A percentile compares a stretch with the other conserved stretches of the same genome.
Conservation (phyloP, 106 monocot species). For the Allium cepa region DNA sequence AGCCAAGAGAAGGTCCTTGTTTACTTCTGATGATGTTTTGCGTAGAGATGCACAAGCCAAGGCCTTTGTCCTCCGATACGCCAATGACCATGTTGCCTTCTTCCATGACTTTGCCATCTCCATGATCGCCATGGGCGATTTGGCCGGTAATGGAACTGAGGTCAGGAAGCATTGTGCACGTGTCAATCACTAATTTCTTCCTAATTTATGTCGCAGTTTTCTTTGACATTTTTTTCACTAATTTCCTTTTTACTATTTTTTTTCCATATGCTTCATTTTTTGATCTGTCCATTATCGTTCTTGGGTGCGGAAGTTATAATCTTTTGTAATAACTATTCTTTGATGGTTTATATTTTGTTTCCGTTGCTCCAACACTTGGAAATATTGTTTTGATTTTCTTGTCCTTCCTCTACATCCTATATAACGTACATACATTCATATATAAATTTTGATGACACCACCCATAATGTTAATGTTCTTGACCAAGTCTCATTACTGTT, state of each 20-base stretch:
- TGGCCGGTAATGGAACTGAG: slow-evolving; percentile 34
- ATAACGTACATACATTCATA: not conserved
- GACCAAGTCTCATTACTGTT: no score
- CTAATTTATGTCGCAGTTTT: no score
- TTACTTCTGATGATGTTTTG: slow-evolving; percentile 45
- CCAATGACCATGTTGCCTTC: not conserved
- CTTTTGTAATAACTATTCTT: no score
- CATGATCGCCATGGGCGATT: slow-evolving; percentile 39
- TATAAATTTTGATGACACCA: no score
- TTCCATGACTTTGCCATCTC: slow-evolving; percentile 31
- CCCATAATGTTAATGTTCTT: no score
- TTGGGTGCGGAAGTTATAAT: no score
- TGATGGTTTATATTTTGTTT: no score
- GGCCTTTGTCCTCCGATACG: slow-evolving; percentile 4
- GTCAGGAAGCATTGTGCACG: slow-evolving; percentile 41
- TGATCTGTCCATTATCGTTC: not conserved
- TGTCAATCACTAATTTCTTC: slow-evolving; percentile 15
- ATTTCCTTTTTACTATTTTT: no score
- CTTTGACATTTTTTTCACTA: no score
- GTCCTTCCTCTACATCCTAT: not conserved
- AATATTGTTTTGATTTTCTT: not conserved
- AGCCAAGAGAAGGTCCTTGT: slow-evolving; percentile 34
- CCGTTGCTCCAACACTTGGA: no score
- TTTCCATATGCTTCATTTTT: no score
- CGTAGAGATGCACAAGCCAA: slow-evolving; percentile 18